phyloP scores from a whole-genome alignment of 2,329 filamentous ascomycete species.

The Thelonectria discophora region DNA sequence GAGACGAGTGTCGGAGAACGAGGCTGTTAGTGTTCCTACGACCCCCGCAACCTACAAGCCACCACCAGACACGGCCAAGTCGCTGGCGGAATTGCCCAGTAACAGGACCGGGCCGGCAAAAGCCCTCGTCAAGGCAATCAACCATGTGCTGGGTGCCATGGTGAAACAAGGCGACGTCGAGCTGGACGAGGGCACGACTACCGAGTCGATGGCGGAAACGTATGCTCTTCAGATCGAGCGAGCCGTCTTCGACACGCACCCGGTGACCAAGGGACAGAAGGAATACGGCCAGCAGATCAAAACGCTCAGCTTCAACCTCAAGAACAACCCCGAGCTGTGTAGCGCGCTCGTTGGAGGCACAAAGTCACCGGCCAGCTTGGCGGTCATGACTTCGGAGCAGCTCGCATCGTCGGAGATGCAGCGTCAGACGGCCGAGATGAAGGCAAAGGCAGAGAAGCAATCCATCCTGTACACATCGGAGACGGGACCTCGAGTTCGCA shows the following conservation, averaged over 20 bases:
- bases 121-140: slow-evolving; percentile 75
- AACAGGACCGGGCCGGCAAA: slow-evolving; percentile 74
- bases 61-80: slow-evolving; percentile 60
- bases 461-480: slow-evolving; percentile 83
- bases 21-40: slow-evolving; percentile 47
- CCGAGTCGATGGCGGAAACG: slow-evolving; percentile 71
- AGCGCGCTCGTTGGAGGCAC: slow-evolving; percentile 77
- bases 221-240: slow-evolving; percentile 85
- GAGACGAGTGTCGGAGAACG: slow-evolving; percentile 64
- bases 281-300: slow-evolving; percentile 73
- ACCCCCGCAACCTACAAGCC: slow-evolving; percentile 54
- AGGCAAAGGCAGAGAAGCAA: slow-evolving; percentile 81
- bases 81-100: slow-evolving; percentile 65
- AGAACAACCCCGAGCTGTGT: slow-evolving; percentile 83
- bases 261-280: slow-evolving; percentile 54
- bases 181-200: slow-evolving; percentile 69
- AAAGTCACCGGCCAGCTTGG: slow-evolving; percentile 78
- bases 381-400: slow-evolving; percentile 88
- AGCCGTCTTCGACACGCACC: slow-evolving; percentile 66
- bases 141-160: slow-evolving; percentile 70
- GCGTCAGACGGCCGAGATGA: slow-evolving; percentile 77
- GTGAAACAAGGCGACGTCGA: slow-evolving; percentile 71
- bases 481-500: slow-evolving; percentile 76
- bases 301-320: slow-evolving; percentile 84
- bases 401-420: slow-evolving; percentile 93